Conservation (phyloP, 495 filamentous ascomycete genomes). For the Daldinia loculata region DNA sequence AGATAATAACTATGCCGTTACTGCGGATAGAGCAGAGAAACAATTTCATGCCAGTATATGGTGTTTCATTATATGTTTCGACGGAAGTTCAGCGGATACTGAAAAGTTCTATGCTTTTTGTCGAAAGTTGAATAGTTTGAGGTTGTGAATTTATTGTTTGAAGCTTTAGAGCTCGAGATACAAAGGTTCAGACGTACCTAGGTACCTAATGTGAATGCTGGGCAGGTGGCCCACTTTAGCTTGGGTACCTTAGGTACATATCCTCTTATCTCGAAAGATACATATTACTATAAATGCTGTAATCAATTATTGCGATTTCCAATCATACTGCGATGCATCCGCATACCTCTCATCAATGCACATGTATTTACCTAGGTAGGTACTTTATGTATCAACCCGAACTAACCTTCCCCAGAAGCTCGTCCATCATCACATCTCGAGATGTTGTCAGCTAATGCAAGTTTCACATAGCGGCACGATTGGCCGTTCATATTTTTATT, state of each 20-base stretch:
- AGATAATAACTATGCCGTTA: neutral
- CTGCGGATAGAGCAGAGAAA: neutral
- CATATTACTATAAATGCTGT: neutral
- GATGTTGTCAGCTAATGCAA: conserved; percentile 25
- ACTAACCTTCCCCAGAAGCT: conserved; percentile 5
- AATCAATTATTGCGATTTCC: neutral
- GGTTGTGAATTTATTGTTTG: neutral
- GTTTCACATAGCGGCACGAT: conserved; percentile 30
- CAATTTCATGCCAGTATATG: neutral
- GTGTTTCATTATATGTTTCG: neutral
- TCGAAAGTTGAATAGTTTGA: neutral
- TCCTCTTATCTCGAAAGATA: neutral
- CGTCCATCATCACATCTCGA: conserved; percentile 19
- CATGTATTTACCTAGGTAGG: neutral
- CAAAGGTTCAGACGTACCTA: neutral
- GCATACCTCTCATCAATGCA: neutral
- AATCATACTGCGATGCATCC: neutral
- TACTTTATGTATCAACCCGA: conserved; percentile 1
- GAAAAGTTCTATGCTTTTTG: neutral
- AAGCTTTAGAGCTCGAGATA: neutral
- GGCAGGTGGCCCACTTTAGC: neutral
- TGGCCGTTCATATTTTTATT: conserved; percentile 28
- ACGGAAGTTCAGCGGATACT: neutral
- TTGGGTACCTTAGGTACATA: neutral
- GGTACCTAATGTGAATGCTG: neutral